phyloP scores from a whole-genome alignment of 106 monocot species.

The Vanilla planifolia region DNA sequence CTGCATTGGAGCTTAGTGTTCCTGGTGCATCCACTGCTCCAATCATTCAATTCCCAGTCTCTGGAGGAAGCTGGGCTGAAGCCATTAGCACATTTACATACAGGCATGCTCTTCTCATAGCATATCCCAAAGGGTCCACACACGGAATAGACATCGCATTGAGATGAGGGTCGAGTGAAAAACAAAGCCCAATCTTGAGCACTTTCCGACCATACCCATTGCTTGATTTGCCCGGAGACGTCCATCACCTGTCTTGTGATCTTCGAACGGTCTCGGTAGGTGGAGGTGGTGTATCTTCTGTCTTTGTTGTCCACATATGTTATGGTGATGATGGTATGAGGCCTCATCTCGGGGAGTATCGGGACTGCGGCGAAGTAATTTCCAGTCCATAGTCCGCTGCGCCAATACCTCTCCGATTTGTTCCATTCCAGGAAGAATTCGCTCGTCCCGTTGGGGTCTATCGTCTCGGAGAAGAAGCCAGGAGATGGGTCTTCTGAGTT shows the following conservation, averaged over 20 bases:
- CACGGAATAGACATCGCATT: conserved; percentile 29
- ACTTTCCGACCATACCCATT: conserved; percentile 17
- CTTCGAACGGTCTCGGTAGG: background rate
- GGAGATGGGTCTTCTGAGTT: conserved; percentile 8
- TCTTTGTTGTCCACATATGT: background rate
- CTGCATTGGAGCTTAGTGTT: conserved; percentile 9
- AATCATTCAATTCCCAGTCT: conserved; percentile 32
- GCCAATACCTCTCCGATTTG: conserved; percentile 1
- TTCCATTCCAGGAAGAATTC: conserved; percentile 4
- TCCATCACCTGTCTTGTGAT: conserved; percentile 14
- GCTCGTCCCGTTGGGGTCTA: conserved; percentile 5
- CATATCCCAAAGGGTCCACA: conserved; percentile 59
- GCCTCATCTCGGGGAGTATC: conserved; percentile 3
- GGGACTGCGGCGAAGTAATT: conserved; percentile 1
- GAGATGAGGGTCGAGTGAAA: conserved; percentile 13
- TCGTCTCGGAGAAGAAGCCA: conserved; percentile 3
- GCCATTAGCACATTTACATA: conserved; percentile 40
- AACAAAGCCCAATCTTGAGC: conserved; percentile 15
- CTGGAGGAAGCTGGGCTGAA: conserved; percentile 15
- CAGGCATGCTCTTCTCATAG: conserved; percentile 6
- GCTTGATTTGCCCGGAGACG: conserved; percentile 32
- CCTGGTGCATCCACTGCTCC: conserved; percentile 36
- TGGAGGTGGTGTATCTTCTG: conserved; percentile 3
- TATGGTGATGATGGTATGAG: conserved; percentile 2
- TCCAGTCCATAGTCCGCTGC: conserved; percentile 4